Conservation (phyloP, 2,329 filamentous ascomycete genomes). For the Botrytis aclada region DNA sequence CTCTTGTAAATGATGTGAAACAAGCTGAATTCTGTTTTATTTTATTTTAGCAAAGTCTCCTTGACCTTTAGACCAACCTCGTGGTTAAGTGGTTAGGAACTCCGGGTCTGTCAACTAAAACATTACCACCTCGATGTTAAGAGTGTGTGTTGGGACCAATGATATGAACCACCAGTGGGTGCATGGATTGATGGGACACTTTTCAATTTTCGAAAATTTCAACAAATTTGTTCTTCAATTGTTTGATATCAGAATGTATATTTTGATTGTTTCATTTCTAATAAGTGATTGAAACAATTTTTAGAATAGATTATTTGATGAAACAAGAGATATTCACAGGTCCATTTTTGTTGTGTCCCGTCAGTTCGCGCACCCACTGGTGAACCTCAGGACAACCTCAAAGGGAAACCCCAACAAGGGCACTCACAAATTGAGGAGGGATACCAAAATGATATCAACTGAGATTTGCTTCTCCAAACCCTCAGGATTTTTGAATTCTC, state of each 20-base stretch:
- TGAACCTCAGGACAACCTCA: not conserved
- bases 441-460: not conserved
- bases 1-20: not conserved
- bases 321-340: too few relatives aligned
- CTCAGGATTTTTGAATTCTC: not conserved
- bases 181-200: too few relatives aligned
- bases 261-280: too few relatives aligned
- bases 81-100: not conserved
- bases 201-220: too few relatives aligned
- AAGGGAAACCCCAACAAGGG: not conserved
- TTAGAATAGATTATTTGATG: too few relatives aligned
- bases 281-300: too few relatives aligned
- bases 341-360: too few relatives aligned
- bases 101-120: not conserved
- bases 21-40: not conserved
- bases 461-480: not conserved
- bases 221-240: too few relatives aligned
- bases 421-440: not conserved
- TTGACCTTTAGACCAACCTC: not conserved
- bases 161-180: too few relatives aligned
- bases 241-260: too few relatives aligned
- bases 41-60: not conserved
- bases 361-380: too few relatives aligned
- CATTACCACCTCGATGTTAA: not conserved
- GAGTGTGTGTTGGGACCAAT: not conserved